Percentiles rank a stretch among this genome's conserved stretches.
Evolutionary conservation across 2,329 filamentous ascomycete genomes (phyloP).

Genomic region (Neopestalotiopsis rosae): DNA sequence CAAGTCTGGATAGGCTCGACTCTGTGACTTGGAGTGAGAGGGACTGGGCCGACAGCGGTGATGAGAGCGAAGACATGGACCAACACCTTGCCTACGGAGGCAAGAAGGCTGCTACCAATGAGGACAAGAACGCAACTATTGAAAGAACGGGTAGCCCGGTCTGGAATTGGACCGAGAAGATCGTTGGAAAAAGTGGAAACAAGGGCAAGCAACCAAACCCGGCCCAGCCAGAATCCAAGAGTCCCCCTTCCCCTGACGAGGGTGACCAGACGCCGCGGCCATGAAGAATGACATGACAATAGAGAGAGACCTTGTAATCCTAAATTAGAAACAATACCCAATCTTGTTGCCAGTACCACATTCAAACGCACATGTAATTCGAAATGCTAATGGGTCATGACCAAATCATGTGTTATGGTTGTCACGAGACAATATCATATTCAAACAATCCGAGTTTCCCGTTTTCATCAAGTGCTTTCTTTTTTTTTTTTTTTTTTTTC

Average conservation of each 20-base stretch:
- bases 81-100: conserved; percentile 30
- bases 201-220: conserved; percentile 24
- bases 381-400: no score
- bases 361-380: no score
- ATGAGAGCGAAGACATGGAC: conserved; percentile 47
- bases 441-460: no score
- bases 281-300: not conserved
- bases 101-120: conserved; percentile 12
- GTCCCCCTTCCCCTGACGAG: not conserved
- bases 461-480: no score
- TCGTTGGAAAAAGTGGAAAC: conserved; percentile 42
- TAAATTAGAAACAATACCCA: no score
- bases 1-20: conserved; percentile 46
- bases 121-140: conserved; percentile 23
- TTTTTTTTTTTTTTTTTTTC: no score
- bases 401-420: no score
- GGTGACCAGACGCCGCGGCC: conserved; percentile 4
- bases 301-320: not conserved
- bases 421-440: no score
- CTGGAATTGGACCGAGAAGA: conserved; percentile 52
- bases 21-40: conserved; percentile 70
- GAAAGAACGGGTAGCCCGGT: conserved; percentile 27
- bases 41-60: conserved; percentile 63
- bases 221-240: conserved; percentile 21
- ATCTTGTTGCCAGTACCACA: no score